Conservation (phyloP, 176 grass and related monocot genomes). For the Juncus inflexus region DNA sequence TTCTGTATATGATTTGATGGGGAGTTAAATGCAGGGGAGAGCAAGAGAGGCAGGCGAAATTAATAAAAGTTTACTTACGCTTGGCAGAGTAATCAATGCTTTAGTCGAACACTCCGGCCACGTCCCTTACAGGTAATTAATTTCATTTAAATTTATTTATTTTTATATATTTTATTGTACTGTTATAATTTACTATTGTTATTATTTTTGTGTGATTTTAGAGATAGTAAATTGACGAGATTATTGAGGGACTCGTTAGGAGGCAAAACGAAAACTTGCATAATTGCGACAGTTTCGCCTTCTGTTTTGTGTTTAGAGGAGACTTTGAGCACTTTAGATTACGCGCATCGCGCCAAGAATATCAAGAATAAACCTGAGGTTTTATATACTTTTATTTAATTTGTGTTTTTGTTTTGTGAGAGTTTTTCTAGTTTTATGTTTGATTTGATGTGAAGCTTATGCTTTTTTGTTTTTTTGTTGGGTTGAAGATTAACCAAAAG, state of each 20-base stretch:
- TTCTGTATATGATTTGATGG: too few species aligned
- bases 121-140: conserved; percentile 79
- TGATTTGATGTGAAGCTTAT: too few species aligned
- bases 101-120: conserved; percentile 98
- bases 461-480: conserved; percentile 20
- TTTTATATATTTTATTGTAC: background rate
- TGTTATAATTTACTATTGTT: conserved; percentile 16
- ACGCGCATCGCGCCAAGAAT: conserved; percentile 99
- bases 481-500: conserved; percentile 78
- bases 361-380: conserved; percentile 99
- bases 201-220: conserved; percentile 42
- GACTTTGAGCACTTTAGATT: conserved; percentile 94
- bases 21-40: conserved; percentile 52
- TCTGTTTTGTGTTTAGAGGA: conserved; percentile 96
- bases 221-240: conserved; percentile 99
- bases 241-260: conserved; percentile 93
- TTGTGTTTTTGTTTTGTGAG: conserved; percentile 17
- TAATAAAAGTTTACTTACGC: conserved; percentile 97
- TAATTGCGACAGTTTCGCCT: conserved; percentile 96
- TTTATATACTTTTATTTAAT: conserved; percentile 12
- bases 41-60: conserved; percentile 99
- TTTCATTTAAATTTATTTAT: conserved; percentile 18
- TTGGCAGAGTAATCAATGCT: conserved; percentile 98
- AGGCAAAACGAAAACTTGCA: conserved; percentile 99
- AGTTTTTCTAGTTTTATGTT: conserved; percentile 18